These are phyloP conservation scores for Xylaria castorea DNA, from an alignment of 495 filamentous ascomycete species.

Conservation along the genomic window DNA sequence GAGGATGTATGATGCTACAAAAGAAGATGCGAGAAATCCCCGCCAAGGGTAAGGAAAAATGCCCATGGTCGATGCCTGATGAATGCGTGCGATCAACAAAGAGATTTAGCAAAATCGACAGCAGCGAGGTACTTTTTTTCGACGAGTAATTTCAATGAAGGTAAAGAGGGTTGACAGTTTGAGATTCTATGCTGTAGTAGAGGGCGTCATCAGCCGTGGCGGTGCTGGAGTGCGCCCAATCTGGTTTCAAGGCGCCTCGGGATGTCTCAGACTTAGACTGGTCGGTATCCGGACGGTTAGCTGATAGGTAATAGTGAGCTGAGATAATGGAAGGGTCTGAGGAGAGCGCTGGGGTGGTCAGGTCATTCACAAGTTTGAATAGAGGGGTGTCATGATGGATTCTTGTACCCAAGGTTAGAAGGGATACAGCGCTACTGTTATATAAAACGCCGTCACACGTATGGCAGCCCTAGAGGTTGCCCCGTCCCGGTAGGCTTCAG, in stretches of 20 bases:
- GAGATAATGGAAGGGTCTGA: not conserved
- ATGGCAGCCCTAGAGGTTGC: slow-evolving; percentile 10
- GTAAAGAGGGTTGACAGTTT: not conserved
- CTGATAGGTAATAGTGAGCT: not conserved
- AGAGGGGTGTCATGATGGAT: not conserved
- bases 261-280: slow-evolving; percentile 11
- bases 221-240: not conserved
- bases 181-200: not conserved
- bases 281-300: not conserved
- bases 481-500: slow-evolving; percentile 11
- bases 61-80: slow-evolving; percentile 27
- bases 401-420: slow-evolving; percentile 15
- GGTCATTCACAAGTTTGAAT: not conserved
- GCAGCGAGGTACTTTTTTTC: not conserved
- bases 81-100: not conserved
- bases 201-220: not conserved
- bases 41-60: slow-evolving; percentile 37
- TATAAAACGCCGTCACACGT: not conserved
- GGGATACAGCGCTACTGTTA: not conserved
- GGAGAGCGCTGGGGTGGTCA: not conserved
- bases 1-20: slow-evolving; percentile 43
- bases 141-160: not conserved
- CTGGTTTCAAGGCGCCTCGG: slow-evolving; percentile 3
- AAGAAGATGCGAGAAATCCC: slow-evolving; percentile 34
- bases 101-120: not conserved